Evolutionary conservation across 768 basidiomycete species (phyloP).

Genomic region (Boletus coccyginus): DNA sequence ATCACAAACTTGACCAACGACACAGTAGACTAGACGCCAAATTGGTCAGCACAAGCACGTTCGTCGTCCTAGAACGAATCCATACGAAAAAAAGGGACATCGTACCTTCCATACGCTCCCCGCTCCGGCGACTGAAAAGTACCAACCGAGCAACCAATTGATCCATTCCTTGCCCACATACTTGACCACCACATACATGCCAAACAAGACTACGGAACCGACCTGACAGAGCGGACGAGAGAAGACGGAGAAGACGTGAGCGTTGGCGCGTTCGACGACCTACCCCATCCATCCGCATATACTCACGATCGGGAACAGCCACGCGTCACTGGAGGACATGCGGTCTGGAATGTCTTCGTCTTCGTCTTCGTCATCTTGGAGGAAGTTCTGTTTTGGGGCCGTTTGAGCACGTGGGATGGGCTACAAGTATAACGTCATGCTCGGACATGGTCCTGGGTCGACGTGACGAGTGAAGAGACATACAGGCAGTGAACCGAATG

Average conservation of each 20-base stretch:
- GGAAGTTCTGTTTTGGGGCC: slow-evolving; percentile 9
- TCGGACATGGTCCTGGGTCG: neutral
- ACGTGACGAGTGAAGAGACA: slow-evolving; percentile 21
- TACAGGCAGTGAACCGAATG: slow-evolving; percentile 67
- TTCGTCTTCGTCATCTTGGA: slow-evolving; percentile 44
- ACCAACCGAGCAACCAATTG: slow-evolving; percentile 76
- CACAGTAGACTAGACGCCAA: slow-evolving; percentile 42
- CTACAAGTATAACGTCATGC: slow-evolving; percentile 4
- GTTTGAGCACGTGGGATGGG: neutral
- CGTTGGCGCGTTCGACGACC: neutral
- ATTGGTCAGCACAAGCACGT: neutral
- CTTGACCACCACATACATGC: slow-evolving; percentile 67
- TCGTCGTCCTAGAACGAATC: neutral
- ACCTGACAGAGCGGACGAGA: slow-evolving; percentile 37
- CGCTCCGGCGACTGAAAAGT: slow-evolving; percentile 64
- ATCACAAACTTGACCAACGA: slow-evolving; percentile 47
- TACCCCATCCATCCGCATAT: neutral
- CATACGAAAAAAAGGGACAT: neutral
- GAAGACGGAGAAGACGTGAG: neutral
- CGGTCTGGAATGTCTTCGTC: slow-evolving; percentile 58
- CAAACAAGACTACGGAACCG: slow-evolving; percentile 67
- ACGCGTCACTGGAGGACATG: slow-evolving; percentile 66
- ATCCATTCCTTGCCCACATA: slow-evolving; percentile 81
- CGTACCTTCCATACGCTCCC: slow-evolving; percentile 65
- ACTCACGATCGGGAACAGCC: slow-evolving; percentile 73